Evolutionary conservation across 371 early-diverging fungal genomes (phyloP).

Genomic region (Rhizopus delemar): DNA sequence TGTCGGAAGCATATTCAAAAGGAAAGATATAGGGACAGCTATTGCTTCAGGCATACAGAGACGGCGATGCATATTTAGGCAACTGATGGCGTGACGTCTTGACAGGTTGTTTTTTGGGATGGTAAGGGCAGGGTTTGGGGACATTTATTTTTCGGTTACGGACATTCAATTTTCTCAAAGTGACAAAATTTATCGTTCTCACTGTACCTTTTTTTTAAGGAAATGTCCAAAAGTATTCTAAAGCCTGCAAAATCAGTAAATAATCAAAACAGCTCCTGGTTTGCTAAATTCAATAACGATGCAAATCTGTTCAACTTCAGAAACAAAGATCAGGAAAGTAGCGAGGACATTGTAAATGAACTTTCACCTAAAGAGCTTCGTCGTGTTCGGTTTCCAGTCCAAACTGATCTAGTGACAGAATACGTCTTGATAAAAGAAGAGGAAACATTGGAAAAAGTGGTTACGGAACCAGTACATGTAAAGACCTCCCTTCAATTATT

Average conservation of each 20-base stretch:
- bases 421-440: conserved; percentile 37
- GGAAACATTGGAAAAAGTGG: not conserved
- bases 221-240: conserved; percentile 2
- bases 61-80: no score
- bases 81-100: no score
- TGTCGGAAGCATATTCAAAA: no score
- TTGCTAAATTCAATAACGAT: conserved; percentile 14
- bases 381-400: conserved; percentile 61
- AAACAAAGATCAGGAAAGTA: conserved; percentile 8
- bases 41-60: no score
- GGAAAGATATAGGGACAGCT: no score
- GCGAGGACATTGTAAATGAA: conserved; percentile 14
- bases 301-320: conserved; percentile 6
- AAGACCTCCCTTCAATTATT: conserved; percentile 30
- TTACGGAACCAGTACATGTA: conserved; percentile 17
- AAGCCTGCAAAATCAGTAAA: not conserved
- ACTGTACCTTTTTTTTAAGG: not conserved
- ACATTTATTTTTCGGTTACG: no score
- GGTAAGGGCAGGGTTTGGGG: no score
- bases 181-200: no score
- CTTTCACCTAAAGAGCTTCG: conserved; percentile 42
- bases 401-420: conserved; percentile 51
- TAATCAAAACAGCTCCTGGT: conserved; percentile 14
- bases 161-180: no score
- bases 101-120: no score